A percentile compares a stretch with the other conserved stretches of the same genome.
Conservation (phyloP, 1,139 yeast species). For the Yamadazyma membranifaciens region DNA sequence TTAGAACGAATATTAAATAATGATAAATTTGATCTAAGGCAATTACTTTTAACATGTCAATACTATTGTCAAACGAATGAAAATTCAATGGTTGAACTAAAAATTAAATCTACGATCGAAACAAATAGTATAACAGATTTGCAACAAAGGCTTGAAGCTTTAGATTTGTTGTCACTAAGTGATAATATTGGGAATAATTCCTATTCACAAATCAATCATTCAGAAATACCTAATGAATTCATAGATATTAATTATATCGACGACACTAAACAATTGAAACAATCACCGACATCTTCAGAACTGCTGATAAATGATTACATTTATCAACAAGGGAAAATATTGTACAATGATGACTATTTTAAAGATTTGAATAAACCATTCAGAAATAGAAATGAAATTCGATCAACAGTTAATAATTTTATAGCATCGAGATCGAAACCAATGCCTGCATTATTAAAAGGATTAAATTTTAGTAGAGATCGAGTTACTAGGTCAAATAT, state of each 20-base stretch:
- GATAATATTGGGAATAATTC: conserved; percentile 36
- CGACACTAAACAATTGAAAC: conserved; percentile 21
- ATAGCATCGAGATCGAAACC: conserved; percentile 28
- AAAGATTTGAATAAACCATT: conserved; percentile 5
- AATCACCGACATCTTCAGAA: conserved; percentile 34
- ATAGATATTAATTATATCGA: conserved; percentile 31
- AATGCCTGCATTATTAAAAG: conserved; percentile 18
- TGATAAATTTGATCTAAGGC: conserved; percentile 49
- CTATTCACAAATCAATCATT: conserved; percentile 39
- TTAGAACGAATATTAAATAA: conserved; percentile 30
- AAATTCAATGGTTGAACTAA: neutral
- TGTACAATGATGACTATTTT: neutral
- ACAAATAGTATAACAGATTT: conserved; percentile 4
- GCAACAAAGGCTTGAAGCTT: conserved; percentile 11
- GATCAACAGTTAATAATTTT: conserved; percentile 18
- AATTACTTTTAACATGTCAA: conserved; percentile 55
- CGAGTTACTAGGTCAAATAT: conserved; percentile 17
- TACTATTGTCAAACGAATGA: conserved; percentile 42
- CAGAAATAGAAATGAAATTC: conserved; percentile 17
- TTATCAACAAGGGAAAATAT: conserved; percentile 2
- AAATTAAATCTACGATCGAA: conserved; percentile 6
- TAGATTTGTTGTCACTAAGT: conserved; percentile 37
- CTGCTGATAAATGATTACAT: conserved; percentile 17
- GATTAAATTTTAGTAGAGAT: conserved; percentile 13
- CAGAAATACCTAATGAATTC: conserved; percentile 34